A percentile compares a stretch with the other conserved stretches of the same genome.
Evolutionary conservation across 192 early-diverging fungal genomes (phyloP).

Genomic region (Coemansia guatemalensis): DNA sequence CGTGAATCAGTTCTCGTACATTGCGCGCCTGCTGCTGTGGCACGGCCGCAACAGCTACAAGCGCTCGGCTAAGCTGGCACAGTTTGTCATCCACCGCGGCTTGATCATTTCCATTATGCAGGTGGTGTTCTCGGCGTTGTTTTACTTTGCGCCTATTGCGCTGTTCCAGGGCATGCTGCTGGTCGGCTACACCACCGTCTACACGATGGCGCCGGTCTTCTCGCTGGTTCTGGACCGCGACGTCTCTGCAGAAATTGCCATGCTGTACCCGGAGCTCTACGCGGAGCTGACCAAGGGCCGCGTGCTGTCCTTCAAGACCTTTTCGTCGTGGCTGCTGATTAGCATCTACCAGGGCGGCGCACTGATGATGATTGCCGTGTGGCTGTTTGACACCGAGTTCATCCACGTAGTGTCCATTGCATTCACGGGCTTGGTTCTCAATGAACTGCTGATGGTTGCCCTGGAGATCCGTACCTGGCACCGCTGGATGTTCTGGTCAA

Average conservation of each 20-base stretch:
- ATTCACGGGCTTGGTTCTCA: conserved; percentile 91
- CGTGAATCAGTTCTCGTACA: conserved; percentile 80
- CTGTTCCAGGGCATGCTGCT: conserved; percentile 87
- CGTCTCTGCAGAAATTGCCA: conserved; percentile 83
- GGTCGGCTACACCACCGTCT: conserved; percentile 93
- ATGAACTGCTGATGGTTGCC: conserved; percentile 95
- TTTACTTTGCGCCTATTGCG: conserved; percentile 97
- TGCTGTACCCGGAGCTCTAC: conserved; percentile 92
- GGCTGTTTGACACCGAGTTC: conserved; percentile 95
- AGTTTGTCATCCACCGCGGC: conserved; percentile 97
- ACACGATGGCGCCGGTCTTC: conserved; percentile 96
- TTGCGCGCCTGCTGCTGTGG: conserved; percentile 89
- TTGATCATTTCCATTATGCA: conserved; percentile 98
- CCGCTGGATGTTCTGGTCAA: conserved; percentile 81
- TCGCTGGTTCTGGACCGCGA: conserved; percentile 92
- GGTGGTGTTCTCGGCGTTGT: conserved; percentile 93
- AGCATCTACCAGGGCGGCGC: conserved; percentile 96
- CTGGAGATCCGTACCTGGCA: conserved; percentile 95
- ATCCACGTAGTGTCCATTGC: conserved; percentile 93
- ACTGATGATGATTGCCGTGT: conserved; percentile 92
- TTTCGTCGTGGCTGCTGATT: conserved; percentile 92
- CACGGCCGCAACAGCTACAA: conserved; percentile 95
- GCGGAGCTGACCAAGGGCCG: conserved; percentile 93
- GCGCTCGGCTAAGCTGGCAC: conserved; percentile 88
- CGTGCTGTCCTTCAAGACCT: conserved; percentile 87